Base-by-base conservation (phyloP, 371 early-diverging fungal genomes). In the Cladochytrium tenue region DNA sequence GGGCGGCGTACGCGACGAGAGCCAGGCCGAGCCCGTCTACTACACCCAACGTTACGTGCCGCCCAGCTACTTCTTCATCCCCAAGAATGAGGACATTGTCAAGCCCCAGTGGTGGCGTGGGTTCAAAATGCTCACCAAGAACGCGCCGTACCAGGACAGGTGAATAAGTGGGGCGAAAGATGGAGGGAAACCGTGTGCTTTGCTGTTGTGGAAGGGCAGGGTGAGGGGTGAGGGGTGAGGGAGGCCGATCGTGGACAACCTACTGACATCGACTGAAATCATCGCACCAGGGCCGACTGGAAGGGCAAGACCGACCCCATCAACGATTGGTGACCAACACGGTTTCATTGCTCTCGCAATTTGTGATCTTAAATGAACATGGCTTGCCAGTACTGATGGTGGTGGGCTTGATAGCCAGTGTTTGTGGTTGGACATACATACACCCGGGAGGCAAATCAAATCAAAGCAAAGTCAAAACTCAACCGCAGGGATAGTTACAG, bases 1-100 rank as follows among this genome's bases (percentile, higher is more conserved):
- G 50, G 17, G 58, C 10, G 84, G 77, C n/a, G 64, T 58, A 10
- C 36, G n/a, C 30, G 78, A 79, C 53, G 53, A 62, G n/a, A 36
- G 60, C 2, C 61, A 66, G 51, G 73, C 77, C 1, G 75, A 92
- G 71, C 86, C 91, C 65, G 92, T 94, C 51, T 96, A 96, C 79
- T 84, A 94, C 85, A 91, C 93, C 15, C 81, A 89, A 67, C 79
- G 89, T 28, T 93, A 92, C 68, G 88, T 87, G 7, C 77, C 83
- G 50, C 92, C 93, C 64, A 77, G 85, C 32, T 81, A 80, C 56
- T 50, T 80, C 28, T 79, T 76, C 62, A 27, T 83, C 51, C 77
- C 83, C 5, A 35, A 51, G 62, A 76, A 72, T 3, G 26, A 53
- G 3, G 51, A 67, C 23, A 20, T 28, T 55, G 66, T 83, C 20